Evolutionary conservation across 1,284 basidiomycete species (phyloP).

Genomic region (Exobasidium rhododendri): DNA sequence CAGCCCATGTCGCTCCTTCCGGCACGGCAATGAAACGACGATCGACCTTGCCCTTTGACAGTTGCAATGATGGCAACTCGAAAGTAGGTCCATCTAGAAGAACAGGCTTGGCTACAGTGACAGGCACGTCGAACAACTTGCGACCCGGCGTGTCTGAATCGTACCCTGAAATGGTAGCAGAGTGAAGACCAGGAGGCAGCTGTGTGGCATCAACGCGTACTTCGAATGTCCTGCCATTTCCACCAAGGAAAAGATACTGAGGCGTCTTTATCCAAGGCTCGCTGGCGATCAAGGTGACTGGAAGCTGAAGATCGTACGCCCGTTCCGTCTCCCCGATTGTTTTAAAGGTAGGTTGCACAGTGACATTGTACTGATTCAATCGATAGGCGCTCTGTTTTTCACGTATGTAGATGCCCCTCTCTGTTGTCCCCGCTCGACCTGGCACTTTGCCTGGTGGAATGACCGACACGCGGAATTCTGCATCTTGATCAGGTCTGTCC

Average conservation of each 20-base stretch:
- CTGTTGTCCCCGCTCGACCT: constrained; percentile 23
- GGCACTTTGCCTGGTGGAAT: constrained; percentile 49
- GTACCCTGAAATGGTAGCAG: constrained; percentile 47
- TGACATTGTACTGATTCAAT: constrained; percentile 46
- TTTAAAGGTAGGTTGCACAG: constrained; percentile 48
- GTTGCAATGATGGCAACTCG: constrained; percentile 29
- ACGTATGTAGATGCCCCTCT: constrained; percentile 55
- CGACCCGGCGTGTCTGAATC: constrained; percentile 44
- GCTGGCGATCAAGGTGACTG: constrained; percentile 36
- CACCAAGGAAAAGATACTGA: constrained; percentile 49
- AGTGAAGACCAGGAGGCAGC: constrained; percentile 50
- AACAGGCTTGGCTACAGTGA: constrained; percentile 54
- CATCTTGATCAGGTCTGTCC: constrained; percentile 43
- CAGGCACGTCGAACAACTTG: constrained; percentile 51
- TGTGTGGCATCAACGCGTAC: constrained; percentile 51
- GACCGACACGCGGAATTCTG: constrained; percentile 48
- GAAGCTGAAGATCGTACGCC: constrained; percentile 48
- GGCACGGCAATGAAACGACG: constrained; percentile 53
- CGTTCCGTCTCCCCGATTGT: constrained; percentile 42
- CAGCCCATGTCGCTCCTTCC: constrained; percentile 54
- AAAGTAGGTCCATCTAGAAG: constrained; percentile 35
- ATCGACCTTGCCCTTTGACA: constrained; percentile 47
- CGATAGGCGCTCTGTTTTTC: constrained; percentile 43
- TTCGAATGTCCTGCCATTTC: constrained; percentile 54
- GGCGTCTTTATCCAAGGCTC: constrained; percentile 50